These are phyloP conservation scores for Penicillium sp. DNA, from an alignment of 2,329 filamentous ascomycete species.

Conservation along the genomic window DNA sequence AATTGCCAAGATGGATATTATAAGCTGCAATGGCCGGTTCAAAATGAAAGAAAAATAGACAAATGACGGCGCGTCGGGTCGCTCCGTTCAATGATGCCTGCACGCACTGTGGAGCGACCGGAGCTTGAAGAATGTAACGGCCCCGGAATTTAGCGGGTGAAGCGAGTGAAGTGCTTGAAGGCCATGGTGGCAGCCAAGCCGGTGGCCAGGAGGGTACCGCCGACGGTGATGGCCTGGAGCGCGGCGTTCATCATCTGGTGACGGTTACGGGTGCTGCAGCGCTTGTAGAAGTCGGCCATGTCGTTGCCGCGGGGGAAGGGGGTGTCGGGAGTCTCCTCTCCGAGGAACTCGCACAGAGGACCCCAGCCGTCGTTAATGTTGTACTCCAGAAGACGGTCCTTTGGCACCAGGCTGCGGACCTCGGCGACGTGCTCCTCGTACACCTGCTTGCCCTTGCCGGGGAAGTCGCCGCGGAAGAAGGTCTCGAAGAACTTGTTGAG, in stretches of 20 bases:
- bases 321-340: slow-evolving; percentile 50
- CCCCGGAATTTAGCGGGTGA: background rate
- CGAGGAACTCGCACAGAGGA: slow-evolving; percentile 56
- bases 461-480: slow-evolving; percentile 68
- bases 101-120: slow-evolving; percentile 17
- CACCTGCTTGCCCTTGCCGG: slow-evolving; percentile 62
- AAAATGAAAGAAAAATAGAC: background rate
- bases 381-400: slow-evolving; percentile 54
- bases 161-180: slow-evolving; percentile 41
- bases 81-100: slow-evolving; percentile 22
- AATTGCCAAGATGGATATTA: slow-evolving; percentile 13
- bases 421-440: slow-evolving; percentile 58
- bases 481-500: slow-evolving; percentile 66
- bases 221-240: slow-evolving; percentile 51
- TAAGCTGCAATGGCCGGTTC: slow-evolving; percentile 9
- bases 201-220: slow-evolving; percentile 48
- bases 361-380: slow-evolving; percentile 55
- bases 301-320: slow-evolving; percentile 55
- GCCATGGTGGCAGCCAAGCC: slow-evolving; percentile 42
- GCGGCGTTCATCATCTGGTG: slow-evolving; percentile 57
- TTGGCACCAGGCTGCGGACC: slow-evolving; percentile 49
- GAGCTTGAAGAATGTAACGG: slow-evolving; percentile 4
- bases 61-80: background rate
- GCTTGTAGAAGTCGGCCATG: slow-evolving; percentile 55
- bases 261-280: slow-evolving; percentile 53